Percentiles rank a stretch among this genome's conserved stretches.
Evolutionary conservation across 257 asterid genomes (phyloP).

Genomic region (Dorcoceras hygrometricum): DNA sequence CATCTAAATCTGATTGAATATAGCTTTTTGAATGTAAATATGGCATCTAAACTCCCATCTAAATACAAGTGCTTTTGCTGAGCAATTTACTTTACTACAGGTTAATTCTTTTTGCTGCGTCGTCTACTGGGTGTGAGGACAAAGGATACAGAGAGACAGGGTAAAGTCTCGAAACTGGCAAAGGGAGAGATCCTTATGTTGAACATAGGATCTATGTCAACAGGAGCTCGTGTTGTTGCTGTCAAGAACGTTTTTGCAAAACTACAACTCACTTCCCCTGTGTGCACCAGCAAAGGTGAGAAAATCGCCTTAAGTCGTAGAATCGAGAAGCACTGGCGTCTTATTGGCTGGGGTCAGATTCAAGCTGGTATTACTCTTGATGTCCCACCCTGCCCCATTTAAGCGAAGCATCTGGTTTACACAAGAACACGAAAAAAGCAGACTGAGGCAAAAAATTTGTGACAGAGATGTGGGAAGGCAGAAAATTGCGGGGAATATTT

Average conservation of each 20-base stretch:
- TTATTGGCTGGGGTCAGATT: conserved; percentile 97
- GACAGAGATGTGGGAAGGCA: conserved; percentile 54
- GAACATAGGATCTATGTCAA: conserved; percentile 97
- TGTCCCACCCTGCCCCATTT: conserved; percentile 79
- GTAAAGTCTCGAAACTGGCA: conserved; percentile 76
- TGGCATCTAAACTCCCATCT: background rate
- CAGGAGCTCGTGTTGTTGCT: conserved; percentile 91
- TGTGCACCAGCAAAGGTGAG: conserved; percentile 94
- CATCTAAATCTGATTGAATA: background rate
- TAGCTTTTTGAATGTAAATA: background rate
- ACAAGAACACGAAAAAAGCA: conserved; percentile 16
- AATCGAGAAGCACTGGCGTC: conserved; percentile 98
- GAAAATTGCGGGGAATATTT: conserved; percentile 47
- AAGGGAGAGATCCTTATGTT: conserved; percentile 95
- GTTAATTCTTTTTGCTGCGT: conserved; percentile 83
- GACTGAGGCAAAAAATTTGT: conserved; percentile 15
- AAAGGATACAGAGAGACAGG: conserved; percentile 86
- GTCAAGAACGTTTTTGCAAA: conserved; percentile 86
- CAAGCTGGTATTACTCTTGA: conserved; percentile 92
- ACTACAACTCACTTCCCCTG: conserved; percentile 90
- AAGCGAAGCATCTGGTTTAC: conserved; percentile 29
- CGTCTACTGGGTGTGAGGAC: conserved; percentile 94
- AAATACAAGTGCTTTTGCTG: background rate
- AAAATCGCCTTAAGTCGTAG: conserved; percentile 92
- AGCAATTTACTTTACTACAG: conserved; percentile 31